Percentiles rank a stretch among this genome's conserved stretches.
Conservation (phyloP, 495 filamentous ascomycete species). For the Jackrogersella multiformis region DNA sequence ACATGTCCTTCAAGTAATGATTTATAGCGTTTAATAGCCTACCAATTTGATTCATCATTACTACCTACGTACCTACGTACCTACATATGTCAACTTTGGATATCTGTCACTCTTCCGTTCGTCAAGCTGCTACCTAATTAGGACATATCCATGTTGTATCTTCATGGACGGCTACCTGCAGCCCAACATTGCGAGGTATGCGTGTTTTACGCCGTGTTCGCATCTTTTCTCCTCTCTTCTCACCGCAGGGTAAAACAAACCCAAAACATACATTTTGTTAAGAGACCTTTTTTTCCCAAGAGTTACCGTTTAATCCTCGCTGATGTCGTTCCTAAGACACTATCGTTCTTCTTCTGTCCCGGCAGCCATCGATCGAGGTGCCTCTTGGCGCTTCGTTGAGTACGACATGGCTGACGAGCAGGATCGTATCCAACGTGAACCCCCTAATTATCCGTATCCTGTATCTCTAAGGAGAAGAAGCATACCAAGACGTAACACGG, state of each 20-base stretch:
- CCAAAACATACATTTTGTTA: slow-evolving; percentile 16
- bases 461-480: slow-evolving; percentile 27
- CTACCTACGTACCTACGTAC: too few species aligned
- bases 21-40: slow-evolving; percentile 26
- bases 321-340: slow-evolving; percentile 39
- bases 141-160: slow-evolving; percentile 8
- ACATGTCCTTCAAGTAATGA: slow-evolving; percentile 25
- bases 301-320: slow-evolving; percentile 10
- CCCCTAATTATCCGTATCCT: slow-evolving; percentile 36
- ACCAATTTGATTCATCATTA: slow-evolving; percentile 21
- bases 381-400: slow-evolving; percentile 28
- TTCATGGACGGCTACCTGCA: slow-evolving; percentile 41
- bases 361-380: slow-evolving; percentile 38
- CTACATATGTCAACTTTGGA: slow-evolving; percentile 14
- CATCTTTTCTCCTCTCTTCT: slow-evolving; percentile 6
- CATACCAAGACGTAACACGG: slow-evolving; percentile 35
- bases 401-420: slow-evolving; percentile 42
- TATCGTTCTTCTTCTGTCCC: slow-evolving; percentile 36
- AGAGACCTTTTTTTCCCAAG: slow-evolving; percentile 26
- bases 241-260: slow-evolving; percentile 18
- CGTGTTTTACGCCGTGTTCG: slow-evolving; percentile 39
- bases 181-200: slow-evolving; percentile 38
- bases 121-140: slow-evolving; percentile 15
- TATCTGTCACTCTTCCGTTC: slow-evolving; percentile 22
- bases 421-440: slow-evolving; percentile 25